Base-by-base conservation (phyloP, 371 early-diverging fungal species). In the Mortierella sp. region DNA sequence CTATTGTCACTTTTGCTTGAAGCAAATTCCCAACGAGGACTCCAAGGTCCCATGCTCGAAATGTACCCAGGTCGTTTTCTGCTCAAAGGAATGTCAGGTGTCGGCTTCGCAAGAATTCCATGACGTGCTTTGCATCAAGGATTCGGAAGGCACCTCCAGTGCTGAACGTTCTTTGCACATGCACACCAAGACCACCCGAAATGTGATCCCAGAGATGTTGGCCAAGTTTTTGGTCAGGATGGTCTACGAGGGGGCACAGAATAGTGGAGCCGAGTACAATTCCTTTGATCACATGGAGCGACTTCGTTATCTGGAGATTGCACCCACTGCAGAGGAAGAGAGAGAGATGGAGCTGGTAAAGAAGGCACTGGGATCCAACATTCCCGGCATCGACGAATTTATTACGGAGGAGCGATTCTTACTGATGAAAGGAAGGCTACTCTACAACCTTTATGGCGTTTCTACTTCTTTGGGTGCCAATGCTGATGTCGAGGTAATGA, bases 281-380 rank as follows among this genome's bases (percentile, higher is more conserved):
- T 64, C 82, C 18, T 91, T 87, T 85, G 95, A 95, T 72, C 95
- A 95, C 60, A 82, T 95, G 42, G 96, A 96, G 78, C 82, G 93
- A 57, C 83, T 93, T 67, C 82, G 86, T 39, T 87, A 89, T 54
- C 69, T 89, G 34, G 86, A 88, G 53, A 64, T 87, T 13, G 65
- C 80, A 18, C 82, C 87, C 2, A 79, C 84, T 1, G 83, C 81
- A 26, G 70, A 65, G 18, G 89, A 90, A 34, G 71, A 61, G 34
- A 72, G 82, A 39, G 90, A 91, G 53, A 76, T 88, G 46, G 62
- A 71, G 26, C 65, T 90, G 61, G 72, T 95, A 39, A 86, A 82
- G 66, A 81, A 83, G 26, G 62, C 92, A 23, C 82, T 94, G 28
- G 86, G 84, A 31, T 67, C 82, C 47, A 88, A 88, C 69, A 90